Conservation (phyloP, 2,329 filamentous ascomycete genomes). For the Sphaceloma murrayae region DNA sequence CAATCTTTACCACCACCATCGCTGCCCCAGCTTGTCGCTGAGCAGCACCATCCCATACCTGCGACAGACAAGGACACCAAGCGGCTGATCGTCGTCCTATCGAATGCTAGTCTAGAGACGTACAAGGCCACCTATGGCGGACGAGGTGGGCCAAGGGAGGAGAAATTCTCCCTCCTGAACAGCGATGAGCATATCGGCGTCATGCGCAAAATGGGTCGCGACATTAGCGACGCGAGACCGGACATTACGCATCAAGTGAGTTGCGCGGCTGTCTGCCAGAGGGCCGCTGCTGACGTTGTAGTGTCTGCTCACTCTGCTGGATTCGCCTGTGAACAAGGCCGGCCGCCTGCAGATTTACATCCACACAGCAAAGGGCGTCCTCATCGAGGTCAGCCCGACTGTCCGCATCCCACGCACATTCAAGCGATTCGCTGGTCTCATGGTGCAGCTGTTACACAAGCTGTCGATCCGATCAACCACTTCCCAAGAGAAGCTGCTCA, state of each 20-base stretch:
- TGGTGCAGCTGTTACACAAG: slow-evolving; percentile 95
- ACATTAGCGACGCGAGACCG: slow-evolving; percentile 93
- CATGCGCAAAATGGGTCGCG: slow-evolving; percentile 98
- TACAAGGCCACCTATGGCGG: slow-evolving; percentile 67
- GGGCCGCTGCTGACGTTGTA: slow-evolving; percentile 33
- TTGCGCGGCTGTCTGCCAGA: slow-evolving; percentile 18
- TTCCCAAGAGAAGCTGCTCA: slow-evolving; percentile 92
- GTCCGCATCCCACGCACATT: slow-evolving; percentile 97
- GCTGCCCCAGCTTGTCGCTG: slow-evolving; percentile 83
- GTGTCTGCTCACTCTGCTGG: slow-evolving; percentile 93
- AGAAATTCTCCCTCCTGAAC: slow-evolving; percentile 96
- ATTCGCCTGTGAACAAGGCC: slow-evolving; percentile 97
- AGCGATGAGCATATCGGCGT: slow-evolving; percentile 98
- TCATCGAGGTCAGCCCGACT: slow-evolving; percentile 96
- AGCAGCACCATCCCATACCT: slow-evolving; percentile 79
- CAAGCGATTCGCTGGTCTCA: slow-evolving; percentile 95
- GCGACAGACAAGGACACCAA: slow-evolving; percentile 81
- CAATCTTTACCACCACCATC: slow-evolving; percentile 89
- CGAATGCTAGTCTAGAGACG: slow-evolving; percentile 93
- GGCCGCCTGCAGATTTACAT: slow-evolving; percentile 98
- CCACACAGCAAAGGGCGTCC: slow-evolving; percentile 89
- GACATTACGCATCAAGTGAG: slow-evolving; percentile 97
- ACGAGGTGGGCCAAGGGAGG: slow-evolving; percentile 60
- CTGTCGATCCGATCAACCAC: slow-evolving; percentile 93
- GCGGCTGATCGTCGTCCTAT: slow-evolving; percentile 88